Percentiles rank a stretch among this genome's conserved stretches.
Evolutionary conservation across 176 grass and related monocot genomes (phyloP).

Genomic region (Neostapfia colusana): DNA sequence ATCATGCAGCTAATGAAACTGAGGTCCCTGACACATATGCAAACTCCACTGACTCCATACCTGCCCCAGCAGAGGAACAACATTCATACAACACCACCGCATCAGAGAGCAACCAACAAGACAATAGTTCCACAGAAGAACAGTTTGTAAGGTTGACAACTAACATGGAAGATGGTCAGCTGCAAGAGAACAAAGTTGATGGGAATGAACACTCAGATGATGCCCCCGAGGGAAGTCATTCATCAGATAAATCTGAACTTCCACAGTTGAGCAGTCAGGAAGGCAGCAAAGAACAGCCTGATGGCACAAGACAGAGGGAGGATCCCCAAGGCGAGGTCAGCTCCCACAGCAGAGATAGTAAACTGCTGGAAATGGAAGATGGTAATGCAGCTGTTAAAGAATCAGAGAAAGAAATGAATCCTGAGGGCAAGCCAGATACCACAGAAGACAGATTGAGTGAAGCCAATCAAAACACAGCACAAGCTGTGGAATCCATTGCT

Average conservation of each 20-base stretch:
- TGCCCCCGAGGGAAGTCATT: slow-evolving; percentile 38
- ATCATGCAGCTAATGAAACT: slow-evolving; percentile 27
- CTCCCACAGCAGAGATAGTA: slow-evolving; percentile 41
- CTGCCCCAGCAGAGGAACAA: slow-evolving; percentile 37
- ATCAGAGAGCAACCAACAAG: slow-evolving; percentile 42
- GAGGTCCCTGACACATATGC: slow-evolving; percentile 9
- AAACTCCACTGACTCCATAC: slow-evolving; percentile 29
- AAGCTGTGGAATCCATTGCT: slow-evolving; percentile 10
- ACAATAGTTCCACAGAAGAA: slow-evolving; percentile 48
- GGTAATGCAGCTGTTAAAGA: slow-evolving; percentile 23
- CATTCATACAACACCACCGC: slow-evolving; percentile 29
- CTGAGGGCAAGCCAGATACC: slow-evolving; percentile 35
- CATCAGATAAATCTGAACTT: slow-evolving; percentile 47
- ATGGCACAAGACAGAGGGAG: slow-evolving; percentile 37
- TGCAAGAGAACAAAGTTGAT: slow-evolving; percentile 42
- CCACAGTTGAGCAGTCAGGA: slow-evolving; percentile 37
- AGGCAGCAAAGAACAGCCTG: slow-evolving; percentile 36
- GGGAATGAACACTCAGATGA: slow-evolving; percentile 39
- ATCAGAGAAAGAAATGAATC: slow-evolving; percentile 42
- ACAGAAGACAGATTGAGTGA: slow-evolving; percentile 39
- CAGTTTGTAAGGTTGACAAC: slow-evolving; percentile 70
- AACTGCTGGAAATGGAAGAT: slow-evolving; percentile 49
- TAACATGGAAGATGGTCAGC: slow-evolving; percentile 50
- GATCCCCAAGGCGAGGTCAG: slow-evolving; percentile 41
- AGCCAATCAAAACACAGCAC: slow-evolving; percentile 37